Conservation (phyloP, 352 stramenopile genomes). For the Phytopythium boreale region DNA sequence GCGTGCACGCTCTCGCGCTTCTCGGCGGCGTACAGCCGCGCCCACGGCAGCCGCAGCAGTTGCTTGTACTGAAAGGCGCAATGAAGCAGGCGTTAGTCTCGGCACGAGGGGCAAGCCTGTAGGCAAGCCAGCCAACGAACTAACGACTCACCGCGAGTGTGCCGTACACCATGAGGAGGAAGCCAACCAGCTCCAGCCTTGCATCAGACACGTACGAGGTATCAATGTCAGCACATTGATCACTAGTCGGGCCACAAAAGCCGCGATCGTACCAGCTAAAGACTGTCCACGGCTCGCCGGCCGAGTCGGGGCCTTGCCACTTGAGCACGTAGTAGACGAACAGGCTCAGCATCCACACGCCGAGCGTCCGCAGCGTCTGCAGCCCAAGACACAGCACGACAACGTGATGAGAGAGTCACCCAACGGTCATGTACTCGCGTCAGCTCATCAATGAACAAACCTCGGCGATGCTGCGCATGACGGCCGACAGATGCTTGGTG, state of each 20-base stretch:
- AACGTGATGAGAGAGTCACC: conserved; percentile 4
- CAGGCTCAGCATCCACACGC: conserved; percentile 71
- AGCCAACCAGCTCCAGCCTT: conserved; percentile 73
- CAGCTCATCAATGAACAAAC: conserved; percentile 18
- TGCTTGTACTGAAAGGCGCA: conserved; percentile 72
- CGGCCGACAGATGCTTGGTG: conserved; percentile 80
- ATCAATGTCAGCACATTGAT: not conserved
- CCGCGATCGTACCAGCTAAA: conserved; percentile 55
- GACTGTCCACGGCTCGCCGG: conserved; percentile 66
- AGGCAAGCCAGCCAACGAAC: conserved; percentile 1
- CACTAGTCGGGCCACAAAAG: not conserved
- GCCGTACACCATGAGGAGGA: conserved; percentile 78
- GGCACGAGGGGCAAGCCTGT: not conserved
- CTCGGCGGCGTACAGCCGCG: conserved; percentile 49
- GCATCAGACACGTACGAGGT: conserved; percentile 7
- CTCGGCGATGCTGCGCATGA: conserved; percentile 83
- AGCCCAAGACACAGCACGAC: conserved; percentile 9
- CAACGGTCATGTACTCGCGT: not conserved
- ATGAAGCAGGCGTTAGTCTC: not conserved
- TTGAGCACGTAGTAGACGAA: conserved; percentile 80
- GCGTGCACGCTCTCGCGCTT: conserved; percentile 29
- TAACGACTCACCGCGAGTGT: conserved; percentile 59
- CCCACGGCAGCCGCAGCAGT: conserved; percentile 48
- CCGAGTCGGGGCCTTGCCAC: conserved; percentile 54
- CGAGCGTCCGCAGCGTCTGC: conserved; percentile 74